Percentiles rank a stretch among this genome's conserved stretches.
These are phyloP conservation scores for Typha latifolia DNA, from an alignment of 176 grass and related monocot species.

Conservation along the genomic window DNA sequence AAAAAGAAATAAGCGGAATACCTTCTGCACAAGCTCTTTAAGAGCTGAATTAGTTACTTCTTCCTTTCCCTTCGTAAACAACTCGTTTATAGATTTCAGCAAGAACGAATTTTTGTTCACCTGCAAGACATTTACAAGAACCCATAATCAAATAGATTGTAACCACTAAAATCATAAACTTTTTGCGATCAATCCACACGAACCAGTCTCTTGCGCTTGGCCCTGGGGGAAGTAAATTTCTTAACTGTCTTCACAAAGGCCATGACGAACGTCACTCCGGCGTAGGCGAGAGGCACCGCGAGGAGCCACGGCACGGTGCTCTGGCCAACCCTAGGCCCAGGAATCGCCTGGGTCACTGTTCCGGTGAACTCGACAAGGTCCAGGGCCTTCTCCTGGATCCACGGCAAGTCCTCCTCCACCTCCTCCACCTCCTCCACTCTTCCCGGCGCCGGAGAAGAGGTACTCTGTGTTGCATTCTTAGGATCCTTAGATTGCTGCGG, in stretches of 20 bases:
- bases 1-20: slow-evolving; percentile 19
- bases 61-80: slow-evolving; percentile 60
- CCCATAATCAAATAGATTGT: background rate
- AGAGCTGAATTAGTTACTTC: slow-evolving; percentile 56
- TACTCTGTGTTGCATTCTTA: slow-evolving; percentile 5
- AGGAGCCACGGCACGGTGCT: slow-evolving; percentile 76
- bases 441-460: slow-evolving; percentile 11
- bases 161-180: no score
- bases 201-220: slow-evolving; percentile 77
- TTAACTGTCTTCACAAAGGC: slow-evolving; percentile 51
- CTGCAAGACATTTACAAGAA: slow-evolving; percentile 26
- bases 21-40: slow-evolving; percentile 57
- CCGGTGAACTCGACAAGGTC: slow-evolving; percentile 98
- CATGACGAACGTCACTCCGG: slow-evolving; percentile 58
- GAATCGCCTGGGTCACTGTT: slow-evolving; percentile 86
- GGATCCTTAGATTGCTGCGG: slow-evolving; percentile 31
- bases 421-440: slow-evolving; percentile 68
- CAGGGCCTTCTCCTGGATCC: slow-evolving; percentile 97
- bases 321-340: slow-evolving; percentile 68
- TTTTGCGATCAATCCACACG: background rate
- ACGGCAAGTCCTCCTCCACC: slow-evolving; percentile 90
- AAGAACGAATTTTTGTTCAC: slow-evolving; percentile 68
- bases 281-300: slow-evolving; percentile 60
- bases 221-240: slow-evolving; percentile 74
- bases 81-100: slow-evolving; percentile 60